These are phyloP conservation scores for Coniochaeta hoffmannii DNA, from an alignment of 2,329 filamentous ascomycete genomes.

Conservation along the genomic window DNA sequence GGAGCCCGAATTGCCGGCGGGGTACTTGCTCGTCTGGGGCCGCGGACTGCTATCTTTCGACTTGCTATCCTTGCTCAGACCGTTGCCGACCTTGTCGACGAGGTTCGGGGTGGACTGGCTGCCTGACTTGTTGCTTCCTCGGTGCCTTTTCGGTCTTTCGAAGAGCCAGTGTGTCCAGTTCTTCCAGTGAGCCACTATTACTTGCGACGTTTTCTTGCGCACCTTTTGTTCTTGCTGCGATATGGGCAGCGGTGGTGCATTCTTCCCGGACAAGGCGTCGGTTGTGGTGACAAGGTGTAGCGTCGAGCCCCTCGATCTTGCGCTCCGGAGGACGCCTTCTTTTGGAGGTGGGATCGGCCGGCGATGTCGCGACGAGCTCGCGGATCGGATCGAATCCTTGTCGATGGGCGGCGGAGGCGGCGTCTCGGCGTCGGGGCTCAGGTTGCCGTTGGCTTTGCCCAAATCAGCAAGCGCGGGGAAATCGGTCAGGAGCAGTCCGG, in stretches of 20 bases:
- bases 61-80: conserved; percentile 27
- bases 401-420: conserved; percentile 71
- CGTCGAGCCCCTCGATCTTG: conserved; percentile 73
- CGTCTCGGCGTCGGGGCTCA: conserved; percentile 38
- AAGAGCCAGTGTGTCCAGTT: conserved; percentile 58
- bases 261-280: conserved; percentile 32
- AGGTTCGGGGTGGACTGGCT: conserved; percentile 55
- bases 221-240: conserved; percentile 33
- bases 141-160: conserved; percentile 47
- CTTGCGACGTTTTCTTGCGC: conserved; percentile 49
- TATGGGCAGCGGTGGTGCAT: conserved; percentile 19
- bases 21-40: conserved; percentile 53
- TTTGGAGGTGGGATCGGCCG: conserved; percentile 79
- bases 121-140: conserved; percentile 38
- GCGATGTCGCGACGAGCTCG: conserved; percentile 69
- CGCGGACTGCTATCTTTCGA: conserved; percentile 48
- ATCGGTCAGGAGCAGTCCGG: conserved; percentile 61
- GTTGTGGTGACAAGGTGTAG: conserved; percentile 73
- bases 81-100: conserved; percentile 37
- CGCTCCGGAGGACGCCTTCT: conserved; percentile 61
- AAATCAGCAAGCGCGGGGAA: conserved; percentile 69
- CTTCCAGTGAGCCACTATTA: conserved; percentile 54
- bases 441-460: conserved; percentile 32
- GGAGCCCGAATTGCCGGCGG: conserved; percentile 29
- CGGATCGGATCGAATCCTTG: conserved; percentile 68